Conservation (phyloP, 1,284 basidiomycete genomes). For the Ganoderma lucidum region DNA sequence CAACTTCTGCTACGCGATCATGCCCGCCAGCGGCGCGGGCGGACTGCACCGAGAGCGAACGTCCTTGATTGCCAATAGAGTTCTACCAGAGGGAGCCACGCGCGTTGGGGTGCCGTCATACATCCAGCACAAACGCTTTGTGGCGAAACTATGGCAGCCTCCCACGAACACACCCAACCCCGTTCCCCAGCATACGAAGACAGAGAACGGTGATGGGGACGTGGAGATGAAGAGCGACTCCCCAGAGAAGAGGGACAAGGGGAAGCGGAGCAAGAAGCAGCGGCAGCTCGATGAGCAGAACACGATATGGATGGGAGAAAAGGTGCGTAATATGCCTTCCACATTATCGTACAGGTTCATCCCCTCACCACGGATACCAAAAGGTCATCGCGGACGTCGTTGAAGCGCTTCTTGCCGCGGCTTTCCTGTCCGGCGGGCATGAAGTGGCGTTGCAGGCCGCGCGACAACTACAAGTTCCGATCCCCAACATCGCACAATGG, state of each 20-base stretch:
- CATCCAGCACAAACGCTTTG: slow-evolving; percentile 76
- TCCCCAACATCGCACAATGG: slow-evolving; percentile 70
- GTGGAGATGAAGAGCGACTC: slow-evolving; percentile 19
- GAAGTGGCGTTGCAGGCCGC: slow-evolving; percentile 68
- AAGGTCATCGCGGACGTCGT: slow-evolving; percentile 84
- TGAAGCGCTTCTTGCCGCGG: slow-evolving; percentile 84
- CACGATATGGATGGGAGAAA: slow-evolving; percentile 76
- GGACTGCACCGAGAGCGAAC: slow-evolving; percentile 69
- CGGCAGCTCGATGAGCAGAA: slow-evolving; percentile 54
- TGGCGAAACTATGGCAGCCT: slow-evolving; percentile 67
- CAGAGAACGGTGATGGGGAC: slow-evolving; percentile 19
- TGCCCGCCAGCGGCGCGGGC: slow-evolving; percentile 69
- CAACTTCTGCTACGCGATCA: slow-evolving; percentile 73
- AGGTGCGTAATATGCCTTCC: slow-evolving; percentile 52
- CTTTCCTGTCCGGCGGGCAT: slow-evolving; percentile 73
- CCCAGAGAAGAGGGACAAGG: slow-evolving; percentile 17
- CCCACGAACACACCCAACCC: slow-evolving; percentile 5
- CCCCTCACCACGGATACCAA: background rate
- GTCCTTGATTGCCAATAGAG: slow-evolving; percentile 76
- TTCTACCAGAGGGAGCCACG: slow-evolving; percentile 63
- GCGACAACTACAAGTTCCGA: slow-evolving; percentile 68
- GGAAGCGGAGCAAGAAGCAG: slow-evolving; percentile 46
- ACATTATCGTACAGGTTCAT: background rate
- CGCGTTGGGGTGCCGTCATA: slow-evolving; percentile 68
- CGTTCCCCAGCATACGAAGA: background rate